Conservation (phyloP, 1,139 yeast genomes). For the Diutina pseudorugosa region DNA sequence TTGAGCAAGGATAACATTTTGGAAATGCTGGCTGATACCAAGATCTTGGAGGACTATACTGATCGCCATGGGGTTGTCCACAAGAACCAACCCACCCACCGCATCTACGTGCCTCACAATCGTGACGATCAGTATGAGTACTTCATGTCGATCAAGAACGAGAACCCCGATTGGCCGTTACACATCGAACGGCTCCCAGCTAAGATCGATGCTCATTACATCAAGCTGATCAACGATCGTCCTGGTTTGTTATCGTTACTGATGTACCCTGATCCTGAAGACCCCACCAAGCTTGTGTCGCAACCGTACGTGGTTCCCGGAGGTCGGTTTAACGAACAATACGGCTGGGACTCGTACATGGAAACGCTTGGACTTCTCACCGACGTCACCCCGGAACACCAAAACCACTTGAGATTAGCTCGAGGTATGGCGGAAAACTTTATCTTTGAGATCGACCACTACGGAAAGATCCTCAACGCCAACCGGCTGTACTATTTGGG, state of each 20-base stretch:
- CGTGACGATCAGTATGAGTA: conserved; percentile 66
- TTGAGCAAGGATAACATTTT: conserved; percentile 50
- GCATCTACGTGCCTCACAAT: conserved; percentile 67
- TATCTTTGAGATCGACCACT: conserved; percentile 78
- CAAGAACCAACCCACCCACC: conserved; percentile 35
- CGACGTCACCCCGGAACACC: conserved; percentile 42
- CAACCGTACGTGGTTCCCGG: conserved; percentile 95
- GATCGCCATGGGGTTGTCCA: conserved; percentile 20
- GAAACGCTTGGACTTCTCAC: conserved; percentile 73
- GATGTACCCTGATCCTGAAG: conserved; percentile 38
- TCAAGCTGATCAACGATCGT: conserved; percentile 61
- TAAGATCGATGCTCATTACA: conserved; percentile 55
- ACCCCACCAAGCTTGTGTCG: conserved; percentile 43
- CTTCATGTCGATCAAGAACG: conserved; percentile 40
- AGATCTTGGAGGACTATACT: conserved; percentile 47
- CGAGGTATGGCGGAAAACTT: conserved; percentile 90
- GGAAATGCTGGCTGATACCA: conserved; percentile 73
- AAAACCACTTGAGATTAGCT: conserved; percentile 40
- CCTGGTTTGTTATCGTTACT: conserved; percentile 88
- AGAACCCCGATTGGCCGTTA: conserved; percentile 45
- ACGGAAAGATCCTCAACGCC: conserved; percentile 90
- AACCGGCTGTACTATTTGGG: conserved; percentile 86
- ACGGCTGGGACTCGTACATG: conserved; percentile 98
- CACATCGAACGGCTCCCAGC: conserved; percentile 66
- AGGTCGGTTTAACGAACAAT: conserved; percentile 89